phyloP scores from a whole-genome alignment of 1,284 basidiomycete genomes.

The Chiua sp. region DNA sequence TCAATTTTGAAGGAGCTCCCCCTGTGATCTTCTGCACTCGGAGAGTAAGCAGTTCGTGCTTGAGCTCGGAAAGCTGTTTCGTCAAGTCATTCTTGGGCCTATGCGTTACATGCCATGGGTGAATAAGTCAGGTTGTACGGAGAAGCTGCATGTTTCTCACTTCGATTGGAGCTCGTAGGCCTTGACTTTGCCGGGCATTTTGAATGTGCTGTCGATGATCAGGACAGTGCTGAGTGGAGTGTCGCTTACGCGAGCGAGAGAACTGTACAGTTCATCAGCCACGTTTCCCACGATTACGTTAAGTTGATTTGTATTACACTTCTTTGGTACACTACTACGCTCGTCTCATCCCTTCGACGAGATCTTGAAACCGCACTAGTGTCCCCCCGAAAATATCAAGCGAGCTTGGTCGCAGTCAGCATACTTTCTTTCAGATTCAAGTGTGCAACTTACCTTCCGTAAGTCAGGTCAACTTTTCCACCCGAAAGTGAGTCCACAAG shows the following conservation, averaged over 20 bases:
- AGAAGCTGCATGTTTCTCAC: constrained; percentile 54
- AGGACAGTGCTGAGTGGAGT: constrained; percentile 20
- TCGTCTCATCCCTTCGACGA: constrained; percentile 46
- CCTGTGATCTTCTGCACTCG: constrained; percentile 99
- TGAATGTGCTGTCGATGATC: constrained; percentile 39
- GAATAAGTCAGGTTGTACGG: constrained; percentile 3
- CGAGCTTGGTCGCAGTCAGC: constrained; percentile 49
- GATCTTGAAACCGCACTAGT: constrained; percentile 73
- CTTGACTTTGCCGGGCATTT: constrained; percentile 91
- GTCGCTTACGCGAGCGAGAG: constrained; percentile 32
- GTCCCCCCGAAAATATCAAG: constrained; percentile 86
- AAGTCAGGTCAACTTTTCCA: constrained; percentile 95
- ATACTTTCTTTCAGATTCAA: background rate
- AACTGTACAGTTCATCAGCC: constrained; percentile 44
- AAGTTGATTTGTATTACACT: background rate
- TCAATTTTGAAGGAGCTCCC: constrained; percentile 95
- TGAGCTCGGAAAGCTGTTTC: constrained; percentile 95
- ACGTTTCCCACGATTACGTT: constrained; percentile 36
- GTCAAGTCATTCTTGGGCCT: constrained; percentile 98
- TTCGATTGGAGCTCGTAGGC: constrained; percentile 99
- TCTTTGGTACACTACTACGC: background rate
- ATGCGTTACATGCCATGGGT: constrained; percentile 5
- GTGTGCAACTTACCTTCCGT: constrained; percentile 72
- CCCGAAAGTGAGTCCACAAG: constrained; percentile 83
- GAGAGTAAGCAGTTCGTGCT: constrained; percentile 91